phyloP scores from a whole-genome alignment of 129 eudicot genomes.

The Arctium minus region DNA sequence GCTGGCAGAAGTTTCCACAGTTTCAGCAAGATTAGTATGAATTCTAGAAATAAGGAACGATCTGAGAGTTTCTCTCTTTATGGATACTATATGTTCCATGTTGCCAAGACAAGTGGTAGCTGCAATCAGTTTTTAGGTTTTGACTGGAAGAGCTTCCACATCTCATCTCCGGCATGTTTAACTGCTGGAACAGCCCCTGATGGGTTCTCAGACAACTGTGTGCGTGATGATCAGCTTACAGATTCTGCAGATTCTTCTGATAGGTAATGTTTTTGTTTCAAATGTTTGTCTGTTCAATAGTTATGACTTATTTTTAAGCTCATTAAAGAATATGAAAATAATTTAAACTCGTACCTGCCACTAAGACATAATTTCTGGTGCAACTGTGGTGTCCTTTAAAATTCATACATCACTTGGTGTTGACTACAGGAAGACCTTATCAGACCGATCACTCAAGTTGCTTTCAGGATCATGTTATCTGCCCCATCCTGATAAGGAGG shows the following conservation, averaged over 20 bases:
- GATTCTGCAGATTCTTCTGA: constrained; percentile 56
- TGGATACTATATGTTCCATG: constrained; percentile 60
- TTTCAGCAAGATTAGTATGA: constrained; percentile 58
- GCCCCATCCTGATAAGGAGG: constrained; percentile 97
- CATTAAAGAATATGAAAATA: neutral
- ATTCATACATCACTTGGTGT: neutral
- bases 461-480: constrained; percentile 87
- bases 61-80: constrained; percentile 40
- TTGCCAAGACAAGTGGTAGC: constrained; percentile 40
- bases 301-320: neutral
- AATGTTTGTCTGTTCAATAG: neutral
- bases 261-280: constrained; percentile 12
- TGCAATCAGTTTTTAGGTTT: constrained; percentile 33
- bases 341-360: neutral
- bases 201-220: constrained; percentile 50
- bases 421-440: constrained; percentile 40
- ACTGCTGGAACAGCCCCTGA: constrained; percentile 56
- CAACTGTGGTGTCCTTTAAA: neutral
- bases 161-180: constrained; percentile 43
- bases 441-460: constrained; percentile 55
- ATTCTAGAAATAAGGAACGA: constrained; percentile 51
- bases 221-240: constrained; percentile 40
- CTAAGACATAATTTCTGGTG: neutral
- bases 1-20: constrained; percentile 42
- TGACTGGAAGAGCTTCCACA: constrained; percentile 48